Evolutionary conservation across 148 eudicot species (phyloP).

Genomic region (Vaccinium macrocarpon): DNA sequence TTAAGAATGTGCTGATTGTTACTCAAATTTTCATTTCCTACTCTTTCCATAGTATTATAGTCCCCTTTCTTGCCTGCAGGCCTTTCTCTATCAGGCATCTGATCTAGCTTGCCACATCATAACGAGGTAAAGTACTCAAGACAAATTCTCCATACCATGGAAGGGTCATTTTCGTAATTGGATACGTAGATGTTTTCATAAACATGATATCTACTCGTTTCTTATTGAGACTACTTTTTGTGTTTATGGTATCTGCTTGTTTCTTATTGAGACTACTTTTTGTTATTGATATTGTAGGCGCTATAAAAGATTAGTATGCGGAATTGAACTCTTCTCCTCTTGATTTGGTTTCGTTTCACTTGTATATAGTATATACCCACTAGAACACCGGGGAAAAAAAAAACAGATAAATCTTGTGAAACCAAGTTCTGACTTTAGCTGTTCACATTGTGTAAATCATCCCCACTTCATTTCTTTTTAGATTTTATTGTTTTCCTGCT

Average conservation of each 20-base stretch:
- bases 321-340: neutral
- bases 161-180: neutral
- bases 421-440: neutral
- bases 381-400: neutral
- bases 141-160: neutral
- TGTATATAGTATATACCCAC: neutral
- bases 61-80: neutral
- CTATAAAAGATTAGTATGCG: neutral
- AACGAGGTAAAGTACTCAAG: neutral
- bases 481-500: neutral
- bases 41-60: neutral
- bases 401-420: neutral
- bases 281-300: neutral
- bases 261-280: neutral
- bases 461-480: no score
- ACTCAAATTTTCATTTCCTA: neutral
- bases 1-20: neutral
- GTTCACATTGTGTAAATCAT: neutral
- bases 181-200: neutral
- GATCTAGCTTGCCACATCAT: conserved; percentile 1
- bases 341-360: neutral
- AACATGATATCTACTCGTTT: conserved; percentile 1
- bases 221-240: neutral
- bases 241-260: no score
- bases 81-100: neutral